Evolutionary conservation across 2,329 filamentous ascomycete genomes (phyloP), one percentile per base, ranked within the genome.

Genomic region (Aspergillus oerlinghausenensis): DNA sequence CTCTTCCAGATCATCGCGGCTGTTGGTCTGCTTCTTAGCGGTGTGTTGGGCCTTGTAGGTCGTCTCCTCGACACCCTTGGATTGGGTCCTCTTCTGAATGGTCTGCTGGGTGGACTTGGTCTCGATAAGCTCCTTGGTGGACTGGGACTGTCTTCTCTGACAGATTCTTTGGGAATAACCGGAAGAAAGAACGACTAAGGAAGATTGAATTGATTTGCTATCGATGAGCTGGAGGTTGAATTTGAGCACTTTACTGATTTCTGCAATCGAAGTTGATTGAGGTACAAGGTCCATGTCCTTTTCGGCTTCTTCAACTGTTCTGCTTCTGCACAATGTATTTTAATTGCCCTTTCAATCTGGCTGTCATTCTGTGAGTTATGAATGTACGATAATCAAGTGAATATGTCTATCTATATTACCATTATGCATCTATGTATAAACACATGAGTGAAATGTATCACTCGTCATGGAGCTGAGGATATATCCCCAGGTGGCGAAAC

Each of bases 1-100:
- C 79, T 96, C 23, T 90, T 92, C 82, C 92, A 97, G 82, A 96
- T 96, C 70, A 83, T 96, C 50, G 90, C 92, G 8, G 92, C 90
- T 10, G 92, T 96, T 49, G 92, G 92, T 23, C 77, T 96, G 57
- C 75, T 96, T 61, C 80, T 97, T 59, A 87, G 81, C 52, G 92
- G 92, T 72, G 92, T 97, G 0, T 80, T 97, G 6, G 89, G 89
- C 47, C 82, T 97, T 1, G 90, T 96, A 21, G 92, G 91, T 55
- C 87, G 86, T 69, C 77, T 96, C 67, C 82, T 94, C 57, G 87
- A 88, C 65, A 90, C 88, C 4, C 84, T 96, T 28, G 92, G 92
- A 56, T 83, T 96, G 1, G 92, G 92, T 58, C 88, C 88, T 17
- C 73, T 96, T 0, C 84, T 96, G 64, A 89, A 93, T 61, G 86